These are phyloP conservation scores for Fomitopsis pinicola DNA, from an alignment of 1,284 basidiomycete species.

Conservation along the genomic window DNA sequence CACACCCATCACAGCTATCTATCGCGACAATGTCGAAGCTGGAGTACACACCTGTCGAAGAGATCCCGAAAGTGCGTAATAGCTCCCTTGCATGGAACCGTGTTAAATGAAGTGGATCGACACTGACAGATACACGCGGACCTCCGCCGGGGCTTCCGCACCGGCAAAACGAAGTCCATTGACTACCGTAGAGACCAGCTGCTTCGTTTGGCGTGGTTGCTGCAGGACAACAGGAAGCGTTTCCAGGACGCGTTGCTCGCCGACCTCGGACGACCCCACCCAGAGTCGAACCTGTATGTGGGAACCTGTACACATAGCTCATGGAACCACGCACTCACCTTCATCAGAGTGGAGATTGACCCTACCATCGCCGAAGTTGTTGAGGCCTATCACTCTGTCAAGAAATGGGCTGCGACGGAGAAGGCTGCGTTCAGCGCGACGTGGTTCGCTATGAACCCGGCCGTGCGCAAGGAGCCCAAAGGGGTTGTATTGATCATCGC, in stretches of 20 bases:
- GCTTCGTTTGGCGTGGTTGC: conserved; percentile 58
- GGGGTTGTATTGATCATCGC: conserved; percentile 66
- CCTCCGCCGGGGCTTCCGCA: conserved; percentile 48
- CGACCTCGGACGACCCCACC: conserved; percentile 53
- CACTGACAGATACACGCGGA: conserved; percentile 45
- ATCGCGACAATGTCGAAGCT: conserved; percentile 1
- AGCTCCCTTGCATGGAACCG: background rate
- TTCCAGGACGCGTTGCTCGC: conserved; percentile 49
- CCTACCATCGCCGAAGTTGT: conserved; percentile 56
- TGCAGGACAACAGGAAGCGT: conserved; percentile 57
- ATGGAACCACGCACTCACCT: background rate
- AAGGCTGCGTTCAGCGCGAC: conserved; percentile 51
- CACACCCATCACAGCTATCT: background rate
- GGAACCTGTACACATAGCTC: background rate
- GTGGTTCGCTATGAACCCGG: conserved; percentile 53
- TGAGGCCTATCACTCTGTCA: conserved; percentile 60
- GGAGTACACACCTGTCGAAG: conserved; percentile 12
- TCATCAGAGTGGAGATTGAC: conserved; percentile 37
- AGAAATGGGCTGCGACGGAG: conserved; percentile 75
- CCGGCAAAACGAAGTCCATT: conserved; percentile 54
- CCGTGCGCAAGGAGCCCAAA: conserved; percentile 73
- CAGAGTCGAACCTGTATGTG: conserved; percentile 56
- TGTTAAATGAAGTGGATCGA: background rate
- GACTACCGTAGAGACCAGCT: conserved; percentile 64
- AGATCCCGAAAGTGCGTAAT: conserved; percentile 13